Conservation (phyloP, 164 flowering plant genomes). For the Taxillus chinensis region DNA sequence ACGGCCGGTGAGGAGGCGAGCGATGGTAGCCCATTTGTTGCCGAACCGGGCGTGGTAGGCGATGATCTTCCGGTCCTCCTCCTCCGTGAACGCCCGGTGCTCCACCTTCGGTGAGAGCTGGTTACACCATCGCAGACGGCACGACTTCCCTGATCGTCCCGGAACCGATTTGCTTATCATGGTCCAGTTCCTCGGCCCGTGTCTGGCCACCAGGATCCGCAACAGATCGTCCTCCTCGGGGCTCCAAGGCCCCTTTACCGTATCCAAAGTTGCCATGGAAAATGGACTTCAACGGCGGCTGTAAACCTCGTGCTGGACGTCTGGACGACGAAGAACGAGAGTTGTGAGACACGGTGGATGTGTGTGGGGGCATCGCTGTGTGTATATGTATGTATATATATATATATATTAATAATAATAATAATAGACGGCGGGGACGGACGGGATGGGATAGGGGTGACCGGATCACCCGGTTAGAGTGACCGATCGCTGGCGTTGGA, state of each 20-base stretch:
- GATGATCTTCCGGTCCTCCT: conserved; percentile 66
- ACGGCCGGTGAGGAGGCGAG: conserved; percentile 63
- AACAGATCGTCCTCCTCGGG: conserved; percentile 80
- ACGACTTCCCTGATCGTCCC: conserved; percentile 86
- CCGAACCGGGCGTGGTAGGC: conserved; percentile 71
- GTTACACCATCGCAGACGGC: conserved; percentile 88
- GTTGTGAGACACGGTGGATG: neutral
- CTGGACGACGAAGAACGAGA: neutral
- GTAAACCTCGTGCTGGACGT: neutral
- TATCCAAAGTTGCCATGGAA: conserved; percentile 42
- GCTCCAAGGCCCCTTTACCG: conserved; percentile 95
- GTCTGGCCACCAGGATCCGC: conserved; percentile 46
- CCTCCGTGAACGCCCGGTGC: conserved; percentile 61
- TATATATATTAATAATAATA: conserved; percentile 1
- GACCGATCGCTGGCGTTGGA: conserved; percentile 25
- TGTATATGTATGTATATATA: too few relatives aligned
- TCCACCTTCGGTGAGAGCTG: conserved; percentile 83
- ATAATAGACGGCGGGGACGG: neutral
- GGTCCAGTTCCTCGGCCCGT: conserved; percentile 89
- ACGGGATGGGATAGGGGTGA: conserved; percentile 23
- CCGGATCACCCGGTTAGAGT: conserved; percentile 32
- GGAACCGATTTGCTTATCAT: conserved; percentile 73
- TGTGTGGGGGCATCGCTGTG: too few relatives aligned
- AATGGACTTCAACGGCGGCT: conserved; percentile 14
- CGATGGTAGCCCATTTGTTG: conserved; percentile 90